Base-by-base conservation (phyloP, 2,329 filamentous ascomycete species). In the Stachybotrys chlorohalonatus region DNA sequence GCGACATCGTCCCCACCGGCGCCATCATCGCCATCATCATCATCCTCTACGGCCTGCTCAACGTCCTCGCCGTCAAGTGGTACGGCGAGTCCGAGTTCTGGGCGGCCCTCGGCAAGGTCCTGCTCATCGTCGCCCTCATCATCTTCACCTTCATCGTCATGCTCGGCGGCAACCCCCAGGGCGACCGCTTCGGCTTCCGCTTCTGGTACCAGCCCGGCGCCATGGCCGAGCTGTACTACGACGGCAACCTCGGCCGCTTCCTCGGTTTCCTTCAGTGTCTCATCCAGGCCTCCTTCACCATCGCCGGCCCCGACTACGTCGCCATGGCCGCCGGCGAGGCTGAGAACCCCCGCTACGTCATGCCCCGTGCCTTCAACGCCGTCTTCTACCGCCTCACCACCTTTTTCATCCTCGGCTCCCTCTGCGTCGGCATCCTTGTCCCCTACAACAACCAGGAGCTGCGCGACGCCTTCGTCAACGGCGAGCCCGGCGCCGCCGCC, bases 101-200 rank as follows among this genome's bases (percentile, higher is more conserved):
- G 79, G 82, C 85, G 17, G 84, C 89, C 2, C 67, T 89, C 2
- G 85, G 85, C 54, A 90, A 91, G 66, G 80, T 90, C 3, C 61
- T 91, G 2, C 76, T 91, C 52, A 88, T 89, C 56, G 70, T 90
- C 42, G 86, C 82, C 1, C 76, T 93, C 52, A 79, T 92, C 60
- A 62, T 83, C 58, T 92, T 89, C 72, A 93, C 90, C 2, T 90
- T 95, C 64, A 78, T 95, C 59, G 83, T 84, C 59, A 93, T 94
- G 85, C 73, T 94, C 1, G 90, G 90, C 7, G 90, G 87, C 3
- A 94, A 93, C 60, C 90, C 90, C 0, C 67, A 83, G 1, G 75
- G 81, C 45, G 86, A 92, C 60, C 75, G 81, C 0, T 89, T 89
- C 58, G 89, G 89, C 1, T 93, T 93, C 66, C 78, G 68, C 0